These are phyloP conservation scores for Pluteus cervinus DNA, from an alignment of 768 basidiomycete genomes.

Conservation along the genomic window DNA sequence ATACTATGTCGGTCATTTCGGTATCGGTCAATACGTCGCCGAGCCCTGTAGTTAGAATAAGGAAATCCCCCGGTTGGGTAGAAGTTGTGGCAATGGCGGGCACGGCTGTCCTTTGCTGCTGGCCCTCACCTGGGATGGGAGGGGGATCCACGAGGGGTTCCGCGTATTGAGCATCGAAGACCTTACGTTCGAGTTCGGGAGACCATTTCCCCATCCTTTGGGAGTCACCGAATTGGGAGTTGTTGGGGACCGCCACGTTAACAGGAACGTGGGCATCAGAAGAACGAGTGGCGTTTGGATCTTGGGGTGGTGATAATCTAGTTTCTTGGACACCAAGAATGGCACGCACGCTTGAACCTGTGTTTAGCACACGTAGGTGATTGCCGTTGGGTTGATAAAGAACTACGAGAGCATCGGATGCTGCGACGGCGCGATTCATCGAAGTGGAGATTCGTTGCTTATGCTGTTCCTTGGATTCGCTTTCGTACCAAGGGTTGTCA, in stretches of 20 bases:
- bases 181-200: not conserved
- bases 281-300: slow-evolving; percentile 12
- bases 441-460: no score
- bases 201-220: not conserved
- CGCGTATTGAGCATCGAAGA: slow-evolving; percentile 9
- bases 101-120: slow-evolving; percentile 38
- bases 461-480: no score
- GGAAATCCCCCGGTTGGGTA: slow-evolving; percentile 41
- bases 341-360: no score
- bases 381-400: no score
- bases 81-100: slow-evolving; percentile 42
- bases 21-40: no score
- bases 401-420: no score
- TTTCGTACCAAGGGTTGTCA: no score
- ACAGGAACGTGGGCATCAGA: slow-evolving; percentile 37
- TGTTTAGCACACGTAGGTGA: no score
- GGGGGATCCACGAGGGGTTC: slow-evolving; percentile 29
- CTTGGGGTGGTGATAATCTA: no score
- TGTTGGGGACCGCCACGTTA: slow-evolving; percentile 32
- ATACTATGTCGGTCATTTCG: no score
- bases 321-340: no score
- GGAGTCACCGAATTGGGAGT: slow-evolving; percentile 14
- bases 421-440: no score
- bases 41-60: slow-evolving; percentile 37
- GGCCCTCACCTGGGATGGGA: slow-evolving; percentile 10